Evolutionary conservation across 768 basidiomycete species (phyloP).

Genomic region (Vararia minispora): DNA sequence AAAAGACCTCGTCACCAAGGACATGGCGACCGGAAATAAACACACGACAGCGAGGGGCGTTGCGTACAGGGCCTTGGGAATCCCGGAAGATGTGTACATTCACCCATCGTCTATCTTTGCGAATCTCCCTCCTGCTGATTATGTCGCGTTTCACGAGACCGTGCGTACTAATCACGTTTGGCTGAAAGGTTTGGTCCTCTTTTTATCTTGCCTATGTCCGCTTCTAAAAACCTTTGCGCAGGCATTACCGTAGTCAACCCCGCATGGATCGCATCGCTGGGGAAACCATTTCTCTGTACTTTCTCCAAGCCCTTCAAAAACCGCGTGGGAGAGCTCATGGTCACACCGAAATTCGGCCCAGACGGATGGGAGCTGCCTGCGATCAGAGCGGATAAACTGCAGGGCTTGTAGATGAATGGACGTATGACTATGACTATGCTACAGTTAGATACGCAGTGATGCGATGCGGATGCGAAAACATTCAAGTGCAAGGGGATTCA

Average conservation of each 20-base stretch:
- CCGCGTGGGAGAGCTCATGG: conserved; percentile 53
- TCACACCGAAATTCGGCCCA: conserved; percentile 77
- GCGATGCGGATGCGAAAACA: no score
- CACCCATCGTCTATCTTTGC: conserved; percentile 83
- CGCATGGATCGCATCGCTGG: conserved; percentile 76
- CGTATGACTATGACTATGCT: background rate
- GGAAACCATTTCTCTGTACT: conserved; percentile 69
- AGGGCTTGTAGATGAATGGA: background rate
- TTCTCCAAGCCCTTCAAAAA: conserved; percentile 81
- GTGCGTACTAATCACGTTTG: conserved; percentile 64
- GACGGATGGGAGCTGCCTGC: conserved; percentile 84
- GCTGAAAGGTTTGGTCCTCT: conserved; percentile 55
- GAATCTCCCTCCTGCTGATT: conserved; percentile 67
- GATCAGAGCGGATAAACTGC: conserved; percentile 27
- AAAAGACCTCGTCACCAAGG: conserved; percentile 65
- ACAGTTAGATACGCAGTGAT: no score
- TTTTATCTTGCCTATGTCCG: background rate
- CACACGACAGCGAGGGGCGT: conserved; percentile 71
- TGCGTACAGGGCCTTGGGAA: conserved; percentile 70
- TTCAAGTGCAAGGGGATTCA: no score
- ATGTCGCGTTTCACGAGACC: conserved; percentile 74
- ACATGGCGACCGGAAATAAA: conserved; percentile 47
- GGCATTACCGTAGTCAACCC: conserved; percentile 81
- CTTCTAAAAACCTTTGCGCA: conserved; percentile 18
- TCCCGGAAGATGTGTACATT: conserved; percentile 82